Evolutionary conservation across 495 filamentous ascomycete species (phyloP).

Genomic region (Tricharina praecox): DNA sequence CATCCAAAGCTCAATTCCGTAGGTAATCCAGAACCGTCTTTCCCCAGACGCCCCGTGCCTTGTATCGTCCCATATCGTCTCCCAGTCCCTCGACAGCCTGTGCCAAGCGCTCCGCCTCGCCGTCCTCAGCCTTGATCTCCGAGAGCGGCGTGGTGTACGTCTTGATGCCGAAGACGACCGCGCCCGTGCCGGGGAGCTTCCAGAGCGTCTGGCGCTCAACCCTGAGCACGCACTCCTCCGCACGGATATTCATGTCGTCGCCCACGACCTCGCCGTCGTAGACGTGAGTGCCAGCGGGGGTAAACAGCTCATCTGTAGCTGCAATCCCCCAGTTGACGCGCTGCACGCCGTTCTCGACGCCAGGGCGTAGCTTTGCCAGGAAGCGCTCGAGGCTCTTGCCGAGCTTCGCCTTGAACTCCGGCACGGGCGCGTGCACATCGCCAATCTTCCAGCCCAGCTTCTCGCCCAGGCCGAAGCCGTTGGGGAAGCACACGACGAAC

Average conservation of each 20-base stretch:
- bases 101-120: conserved; percentile 45
- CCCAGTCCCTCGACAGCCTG: conserved; percentile 53
- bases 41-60: conserved; percentile 15
- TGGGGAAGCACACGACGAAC: conserved; percentile 54
- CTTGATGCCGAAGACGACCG: conserved; percentile 62
- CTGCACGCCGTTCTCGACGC: conserved; percentile 37
- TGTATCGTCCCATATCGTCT: conserved; percentile 17
- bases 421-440: conserved; percentile 54
- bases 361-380: conserved; percentile 38
- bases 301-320: conserved; percentile 39
- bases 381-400: conserved; percentile 63
- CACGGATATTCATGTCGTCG: conserved; percentile 35
- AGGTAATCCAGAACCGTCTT: conserved; percentile 19
- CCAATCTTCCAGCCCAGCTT: conserved; percentile 48
- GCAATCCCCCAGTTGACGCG: conserved; percentile 52
- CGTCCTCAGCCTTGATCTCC: conserved; percentile 49
- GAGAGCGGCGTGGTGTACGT: conserved; percentile 57
- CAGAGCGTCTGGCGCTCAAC: conserved; percentile 66
- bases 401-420: conserved; percentile 51
- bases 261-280: conserved; percentile 29
- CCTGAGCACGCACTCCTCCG: conserved; percentile 39
- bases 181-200: conserved; percentile 46
- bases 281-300: conserved; percentile 35
- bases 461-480: conserved; percentile 47
- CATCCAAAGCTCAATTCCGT: conserved; percentile 5